Evolutionary conservation across 1,284 basidiomycete genomes (phyloP).

Genomic region (Nidula niveotomentosa): DNA sequence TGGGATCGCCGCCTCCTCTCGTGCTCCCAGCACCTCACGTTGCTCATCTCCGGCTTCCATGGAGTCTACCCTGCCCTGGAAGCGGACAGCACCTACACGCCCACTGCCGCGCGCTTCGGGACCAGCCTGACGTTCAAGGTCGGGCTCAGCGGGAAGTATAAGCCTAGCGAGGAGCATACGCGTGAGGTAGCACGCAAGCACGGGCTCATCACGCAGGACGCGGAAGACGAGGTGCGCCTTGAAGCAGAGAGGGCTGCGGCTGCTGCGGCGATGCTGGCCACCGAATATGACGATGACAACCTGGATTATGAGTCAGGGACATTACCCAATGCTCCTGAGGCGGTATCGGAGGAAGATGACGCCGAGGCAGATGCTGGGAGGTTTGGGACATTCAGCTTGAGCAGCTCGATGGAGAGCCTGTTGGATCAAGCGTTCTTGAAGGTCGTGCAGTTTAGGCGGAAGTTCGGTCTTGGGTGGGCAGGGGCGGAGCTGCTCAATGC

Average conservation of each 20-base stretch:
- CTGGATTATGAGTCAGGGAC: slow-evolving; percentile 20
- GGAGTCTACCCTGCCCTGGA: slow-evolving; percentile 49
- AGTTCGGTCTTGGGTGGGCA: slow-evolving; percentile 59
- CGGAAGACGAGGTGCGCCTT: slow-evolving; percentile 37
- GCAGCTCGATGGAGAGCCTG: slow-evolving; percentile 54
- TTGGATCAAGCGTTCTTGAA: slow-evolving; percentile 52
- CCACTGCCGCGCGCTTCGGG: slow-evolving; percentile 25
- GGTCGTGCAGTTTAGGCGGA: slow-evolving; percentile 47
- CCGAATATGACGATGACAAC: slow-evolving; percentile 6
- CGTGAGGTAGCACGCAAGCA: slow-evolving; percentile 46
- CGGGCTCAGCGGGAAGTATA: slow-evolving; percentile 53
- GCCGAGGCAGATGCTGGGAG: slow-evolving; percentile 32
- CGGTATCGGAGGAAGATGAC: slow-evolving; percentile 18
- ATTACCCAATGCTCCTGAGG: slow-evolving; percentile 12
- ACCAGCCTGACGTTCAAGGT: slow-evolving; percentile 49
- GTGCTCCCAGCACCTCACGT: slow-evolving; percentile 47
- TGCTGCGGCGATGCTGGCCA: too few relatives aligned
- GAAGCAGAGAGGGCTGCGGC: slow-evolving; percentile 27
- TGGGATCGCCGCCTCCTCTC: slow-evolving; percentile 62
- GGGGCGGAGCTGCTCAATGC: slow-evolving; percentile 55
- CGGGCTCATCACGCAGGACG: slow-evolving; percentile 39
- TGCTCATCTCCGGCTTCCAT: slow-evolving; percentile 56
- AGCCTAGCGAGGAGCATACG: slow-evolving; percentile 48
- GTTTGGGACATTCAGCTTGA: slow-evolving; percentile 60
- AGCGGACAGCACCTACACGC: slow-evolving; percentile 34